phyloP scores from a whole-genome alignment of 192 early-diverging fungal species.

The Lobosporangium transversale region DNA sequence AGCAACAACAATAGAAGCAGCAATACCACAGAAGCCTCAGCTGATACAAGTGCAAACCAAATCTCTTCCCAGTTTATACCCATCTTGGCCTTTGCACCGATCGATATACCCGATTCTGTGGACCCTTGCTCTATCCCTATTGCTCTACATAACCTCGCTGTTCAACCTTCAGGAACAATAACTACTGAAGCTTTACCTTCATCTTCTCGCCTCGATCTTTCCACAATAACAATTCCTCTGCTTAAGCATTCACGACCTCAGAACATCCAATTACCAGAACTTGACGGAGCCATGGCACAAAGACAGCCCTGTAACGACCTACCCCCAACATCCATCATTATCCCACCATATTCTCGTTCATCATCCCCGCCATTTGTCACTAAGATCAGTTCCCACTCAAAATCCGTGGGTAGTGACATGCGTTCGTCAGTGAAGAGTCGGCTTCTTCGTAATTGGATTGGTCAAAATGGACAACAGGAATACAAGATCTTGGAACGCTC shows the following conservation, averaged over 20 bases:
- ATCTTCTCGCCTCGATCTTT: not conserved
- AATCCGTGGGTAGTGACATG: conserved; percentile 47
- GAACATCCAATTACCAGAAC: conserved; percentile 25
- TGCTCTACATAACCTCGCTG: conserved; percentile 15
- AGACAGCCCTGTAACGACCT: conserved; percentile 50
- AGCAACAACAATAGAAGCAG: not conserved
- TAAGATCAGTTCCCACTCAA: conserved; percentile 39
- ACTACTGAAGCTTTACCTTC: not conserved
- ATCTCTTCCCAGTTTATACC: conserved; percentile 10
- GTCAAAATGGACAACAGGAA: conserved; percentile 46
- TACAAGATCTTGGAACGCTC: conserved; percentile 49
- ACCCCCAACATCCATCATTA: conserved; percentile 43
- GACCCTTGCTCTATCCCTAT: conserved; percentile 11
- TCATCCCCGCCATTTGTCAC: conserved; percentile 36
- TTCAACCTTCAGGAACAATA: not conserved
- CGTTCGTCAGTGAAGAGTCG: conserved; percentile 46
- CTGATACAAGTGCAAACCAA: conserved; percentile 16
- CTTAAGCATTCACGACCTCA: conserved; percentile 4
- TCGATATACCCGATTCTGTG: conserved; percentile 13
- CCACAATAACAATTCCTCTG: conserved; percentile 12
- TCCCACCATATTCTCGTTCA: conserved; percentile 44
- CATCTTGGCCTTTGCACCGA: conserved; percentile 8
- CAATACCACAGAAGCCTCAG: not conserved
- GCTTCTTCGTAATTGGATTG: conserved; percentile 50
- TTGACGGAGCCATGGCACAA: conserved; percentile 25